phyloP scores from a whole-genome alignment of 2,329 filamentous ascomycete genomes.

The Aurifilum marmelostoma region DNA sequence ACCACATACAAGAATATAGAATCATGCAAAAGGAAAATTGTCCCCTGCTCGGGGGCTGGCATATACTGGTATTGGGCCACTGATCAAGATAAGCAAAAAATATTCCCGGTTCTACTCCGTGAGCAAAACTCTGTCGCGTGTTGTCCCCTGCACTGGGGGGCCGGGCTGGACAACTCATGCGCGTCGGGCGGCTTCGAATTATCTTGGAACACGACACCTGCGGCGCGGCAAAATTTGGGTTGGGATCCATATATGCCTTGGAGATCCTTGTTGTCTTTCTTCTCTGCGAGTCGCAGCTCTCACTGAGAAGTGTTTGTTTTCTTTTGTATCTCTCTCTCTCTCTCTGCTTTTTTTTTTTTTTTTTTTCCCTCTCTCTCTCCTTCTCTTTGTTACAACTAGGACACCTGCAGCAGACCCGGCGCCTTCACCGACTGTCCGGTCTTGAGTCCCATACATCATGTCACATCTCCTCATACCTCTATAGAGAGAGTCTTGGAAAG shows the following conservation, averaged over 20 bases:
- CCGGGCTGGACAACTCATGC: constrained; percentile 6
- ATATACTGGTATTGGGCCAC: background rate
- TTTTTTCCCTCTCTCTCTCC: background rate
- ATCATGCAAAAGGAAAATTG: background rate
- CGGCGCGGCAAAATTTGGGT: background rate
- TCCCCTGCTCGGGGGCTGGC: background rate
- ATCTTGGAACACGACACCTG: constrained; percentile 1
- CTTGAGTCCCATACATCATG: constrained; percentile 1
- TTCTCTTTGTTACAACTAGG: constrained; percentile 8
- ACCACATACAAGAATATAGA: background rate
- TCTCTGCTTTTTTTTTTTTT: background rate
- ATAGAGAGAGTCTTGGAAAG: background rate
- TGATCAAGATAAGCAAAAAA: background rate
- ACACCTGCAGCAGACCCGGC: constrained; percentile 4
- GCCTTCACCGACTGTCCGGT: background rate
- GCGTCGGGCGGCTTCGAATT: constrained; percentile 11
- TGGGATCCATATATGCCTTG: background rate
- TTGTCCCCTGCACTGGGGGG: constrained; percentile 4
- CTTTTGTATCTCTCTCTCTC: too few relatives aligned
- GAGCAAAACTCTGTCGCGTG: constrained; percentile 10
- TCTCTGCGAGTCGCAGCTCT: constrained; percentile 4
- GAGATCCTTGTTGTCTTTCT: background rate
- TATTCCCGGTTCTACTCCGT: background rate
- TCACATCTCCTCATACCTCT: constrained; percentile 1
- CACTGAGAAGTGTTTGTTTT: background rate